phyloP scores from a whole-genome alignment of 2,329 filamentous ascomycete species.

The Exophiala sp. region DNA sequence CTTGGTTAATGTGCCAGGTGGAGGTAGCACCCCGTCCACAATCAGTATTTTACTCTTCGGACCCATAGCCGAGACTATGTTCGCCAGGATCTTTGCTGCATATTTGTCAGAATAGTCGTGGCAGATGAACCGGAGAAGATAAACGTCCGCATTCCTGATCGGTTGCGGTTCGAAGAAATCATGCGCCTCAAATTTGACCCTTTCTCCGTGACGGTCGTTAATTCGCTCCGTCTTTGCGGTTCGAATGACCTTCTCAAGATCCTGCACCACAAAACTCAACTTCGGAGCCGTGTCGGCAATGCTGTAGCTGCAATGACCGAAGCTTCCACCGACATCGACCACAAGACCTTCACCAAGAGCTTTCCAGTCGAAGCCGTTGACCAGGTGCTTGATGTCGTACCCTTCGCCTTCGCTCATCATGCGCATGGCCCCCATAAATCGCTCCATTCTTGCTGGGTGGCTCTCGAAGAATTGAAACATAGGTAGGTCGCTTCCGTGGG shows the following conservation, averaged over 20 bases:
- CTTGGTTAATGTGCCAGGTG: conserved; percentile 3
- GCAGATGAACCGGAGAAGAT: conserved; percentile 37
- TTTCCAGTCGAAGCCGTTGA: conserved; percentile 25
- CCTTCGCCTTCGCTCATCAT: conserved; percentile 7
- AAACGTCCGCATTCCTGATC: conserved; percentile 29
- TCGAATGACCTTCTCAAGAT: conserved; percentile 38
- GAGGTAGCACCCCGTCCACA: conserved; percentile 30
- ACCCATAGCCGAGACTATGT: conserved; percentile 34
- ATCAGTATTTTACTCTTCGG: conserved; percentile 34
- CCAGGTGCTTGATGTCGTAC: conserved; percentile 20
- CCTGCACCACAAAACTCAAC: conserved; percentile 54
- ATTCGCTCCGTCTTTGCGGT: conserved; percentile 15
- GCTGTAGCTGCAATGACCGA: conserved; percentile 56
- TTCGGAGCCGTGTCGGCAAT: conserved; percentile 51
- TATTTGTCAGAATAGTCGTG: conserved; percentile 40
- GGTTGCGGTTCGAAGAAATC: conserved; percentile 40
- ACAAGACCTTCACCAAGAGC: conserved; percentile 19
- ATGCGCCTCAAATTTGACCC: conserved; percentile 27
- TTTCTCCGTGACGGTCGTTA: conserved; percentile 30
- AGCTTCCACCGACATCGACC: conserved; percentile 49
- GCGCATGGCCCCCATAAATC: conserved; percentile 18
- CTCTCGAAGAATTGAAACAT: conserved; percentile 35
- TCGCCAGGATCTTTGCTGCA: conserved; percentile 34
- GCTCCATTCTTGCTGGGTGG: conserved; percentile 30
- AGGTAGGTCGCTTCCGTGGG: conserved; percentile 28